Evolutionary conservation across 768 basidiomycete genomes (phyloP).

Genomic region (Rossbeevera mucosa): DNA sequence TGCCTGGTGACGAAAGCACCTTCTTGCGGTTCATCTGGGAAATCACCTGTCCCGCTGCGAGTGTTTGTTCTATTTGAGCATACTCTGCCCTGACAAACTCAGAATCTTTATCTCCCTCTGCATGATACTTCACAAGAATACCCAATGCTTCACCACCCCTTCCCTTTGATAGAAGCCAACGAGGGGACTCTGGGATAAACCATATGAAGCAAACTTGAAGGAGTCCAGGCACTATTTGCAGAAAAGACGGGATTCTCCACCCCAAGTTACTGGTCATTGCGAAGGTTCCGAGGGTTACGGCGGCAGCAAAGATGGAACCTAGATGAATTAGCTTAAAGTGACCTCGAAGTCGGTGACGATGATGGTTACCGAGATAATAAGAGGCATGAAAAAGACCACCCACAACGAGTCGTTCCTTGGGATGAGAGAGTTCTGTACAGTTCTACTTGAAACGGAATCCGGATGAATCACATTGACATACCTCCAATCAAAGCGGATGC

Average conservation of each 20-base stretch:
- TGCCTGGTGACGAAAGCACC: neutral
- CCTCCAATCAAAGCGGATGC: neutral
- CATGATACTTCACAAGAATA: neutral
- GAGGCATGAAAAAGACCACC: neutral
- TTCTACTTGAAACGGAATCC: neutral
- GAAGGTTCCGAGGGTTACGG: neutral
- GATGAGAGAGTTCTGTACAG: neutral
- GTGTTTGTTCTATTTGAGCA: neutral
- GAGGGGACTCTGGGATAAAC: neutral
- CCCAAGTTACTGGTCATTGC: neutral
- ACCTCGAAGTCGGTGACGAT: neutral
- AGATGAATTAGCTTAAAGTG: neutral
- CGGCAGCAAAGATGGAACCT: neutral
- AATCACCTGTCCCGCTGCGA: neutral
- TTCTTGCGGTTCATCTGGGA: neutral
- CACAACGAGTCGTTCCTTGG: neutral
- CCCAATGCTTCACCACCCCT: neutral
- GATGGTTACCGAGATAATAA: neutral
- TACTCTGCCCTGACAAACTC: neutral
- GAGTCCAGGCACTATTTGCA: neutral
- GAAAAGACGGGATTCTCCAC: neutral
- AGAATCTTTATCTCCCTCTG: neutral
- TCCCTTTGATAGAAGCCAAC: neutral
- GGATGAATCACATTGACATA: neutral
- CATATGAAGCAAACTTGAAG: neutral